These are phyloP conservation scores for Retiboletus fuscus DNA, from an alignment of 1,284 basidiomycete genomes.

Conservation along the genomic window DNA sequence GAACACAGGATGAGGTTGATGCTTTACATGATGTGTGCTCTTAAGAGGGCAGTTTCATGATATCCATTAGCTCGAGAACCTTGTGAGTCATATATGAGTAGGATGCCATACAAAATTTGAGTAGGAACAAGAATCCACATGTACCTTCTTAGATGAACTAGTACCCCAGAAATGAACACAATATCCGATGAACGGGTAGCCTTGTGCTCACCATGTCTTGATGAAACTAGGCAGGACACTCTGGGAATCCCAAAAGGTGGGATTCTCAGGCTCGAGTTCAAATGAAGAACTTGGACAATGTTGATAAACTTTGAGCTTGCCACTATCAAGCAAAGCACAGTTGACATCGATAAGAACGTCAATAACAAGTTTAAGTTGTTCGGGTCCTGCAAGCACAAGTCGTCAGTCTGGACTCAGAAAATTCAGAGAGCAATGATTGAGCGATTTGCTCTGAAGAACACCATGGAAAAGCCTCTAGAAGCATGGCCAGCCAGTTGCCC, in stretches of 20 bases:
- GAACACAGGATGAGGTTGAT: conserved; percentile 6
- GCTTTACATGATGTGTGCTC: neutral
- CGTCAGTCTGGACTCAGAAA: too few species aligned
- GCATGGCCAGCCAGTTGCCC: too few species aligned
- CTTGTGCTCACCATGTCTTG: neutral
- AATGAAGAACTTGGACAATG: neutral
- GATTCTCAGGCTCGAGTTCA: neutral
- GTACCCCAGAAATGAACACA: conserved; percentile 17
- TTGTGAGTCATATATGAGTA: neutral
- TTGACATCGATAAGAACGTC: too few species aligned
- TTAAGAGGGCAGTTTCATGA: neutral
- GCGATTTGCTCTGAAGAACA: too few species aligned
- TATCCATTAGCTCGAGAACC: neutral
- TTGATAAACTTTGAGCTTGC: neutral
- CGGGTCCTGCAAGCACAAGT: too few species aligned
- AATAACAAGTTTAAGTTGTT: too few species aligned
- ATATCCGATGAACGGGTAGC: neutral
- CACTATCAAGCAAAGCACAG: too few species aligned
- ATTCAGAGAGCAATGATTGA: too few species aligned
- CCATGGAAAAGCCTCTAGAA: too few species aligned
- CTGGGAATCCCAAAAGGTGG: too few species aligned
- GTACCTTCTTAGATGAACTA: conserved; percentile 6
- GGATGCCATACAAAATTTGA: neutral
- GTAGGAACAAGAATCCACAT: neutral
- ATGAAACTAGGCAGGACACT: neutral